Percentiles rank a stretch among this genome's conserved stretches.
These are phyloP conservation scores for Taiwanofungus camphoratus DNA, from an alignment of 1,284 basidiomycete species.

Conservation along the genomic window DNA sequence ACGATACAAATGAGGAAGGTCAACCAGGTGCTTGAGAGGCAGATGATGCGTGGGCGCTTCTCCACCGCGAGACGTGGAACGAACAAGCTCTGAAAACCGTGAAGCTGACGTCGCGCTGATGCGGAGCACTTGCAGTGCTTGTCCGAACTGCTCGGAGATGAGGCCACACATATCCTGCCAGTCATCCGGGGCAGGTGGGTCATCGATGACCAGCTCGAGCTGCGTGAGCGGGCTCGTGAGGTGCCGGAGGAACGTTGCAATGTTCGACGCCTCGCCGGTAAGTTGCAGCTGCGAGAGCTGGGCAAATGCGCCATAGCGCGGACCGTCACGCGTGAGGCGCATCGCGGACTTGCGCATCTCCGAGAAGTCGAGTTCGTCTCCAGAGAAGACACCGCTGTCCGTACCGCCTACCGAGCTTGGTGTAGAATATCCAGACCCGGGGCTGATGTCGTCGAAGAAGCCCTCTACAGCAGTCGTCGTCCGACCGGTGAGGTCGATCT, in stretches of 20 bases:
- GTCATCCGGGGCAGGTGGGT: slow-evolving; percentile 63
- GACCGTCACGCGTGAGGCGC: slow-evolving; percentile 48
- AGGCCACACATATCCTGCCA: slow-evolving; percentile 64
- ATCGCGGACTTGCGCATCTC: slow-evolving; percentile 62
- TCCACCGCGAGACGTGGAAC: slow-evolving; percentile 59
- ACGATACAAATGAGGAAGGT: slow-evolving; percentile 46
- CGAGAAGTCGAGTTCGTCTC: slow-evolving; percentile 66
- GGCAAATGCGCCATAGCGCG: slow-evolving; percentile 41
- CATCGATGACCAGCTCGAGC: slow-evolving; percentile 69
- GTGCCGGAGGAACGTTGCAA: slow-evolving; percentile 65
- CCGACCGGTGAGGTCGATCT: slow-evolving; percentile 65
- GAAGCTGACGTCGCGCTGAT: slow-evolving; percentile 57
- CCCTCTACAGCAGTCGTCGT: slow-evolving; percentile 63
- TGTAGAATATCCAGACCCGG: slow-evolving; percentile 59
- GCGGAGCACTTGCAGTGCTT: slow-evolving; percentile 52
- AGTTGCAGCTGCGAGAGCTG: slow-evolving; percentile 55
- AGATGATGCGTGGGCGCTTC: slow-evolving; percentile 38
- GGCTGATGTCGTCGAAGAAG: slow-evolving; percentile 65
- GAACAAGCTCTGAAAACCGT: slow-evolving; percentile 59
- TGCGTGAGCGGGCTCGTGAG: slow-evolving; percentile 52
- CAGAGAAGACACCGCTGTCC: slow-evolving; percentile 72
- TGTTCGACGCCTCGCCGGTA: slow-evolving; percentile 61
- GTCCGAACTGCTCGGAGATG: slow-evolving; percentile 55
- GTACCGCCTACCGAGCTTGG: slow-evolving; percentile 53
- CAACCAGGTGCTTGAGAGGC: slow-evolving; percentile 51